Evolutionary conservation across 176 grass and related monocot species (phyloP).

Genomic region (Ampelocalamus luodianensis): DNA sequence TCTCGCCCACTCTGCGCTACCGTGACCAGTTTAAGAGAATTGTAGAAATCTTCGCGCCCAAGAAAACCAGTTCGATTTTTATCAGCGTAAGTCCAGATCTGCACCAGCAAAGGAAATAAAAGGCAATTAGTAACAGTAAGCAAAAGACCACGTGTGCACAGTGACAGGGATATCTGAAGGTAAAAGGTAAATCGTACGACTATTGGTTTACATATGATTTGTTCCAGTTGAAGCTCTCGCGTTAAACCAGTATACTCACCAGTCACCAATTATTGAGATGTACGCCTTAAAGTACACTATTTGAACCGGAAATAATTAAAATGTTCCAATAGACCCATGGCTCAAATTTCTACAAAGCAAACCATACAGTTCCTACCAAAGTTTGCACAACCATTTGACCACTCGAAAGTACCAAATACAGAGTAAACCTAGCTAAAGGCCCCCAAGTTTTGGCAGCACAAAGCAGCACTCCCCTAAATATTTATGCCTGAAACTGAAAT

Average conservation of each 20-base stretch:
- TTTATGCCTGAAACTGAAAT: neutral
- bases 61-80: slow-evolving; percentile 85
- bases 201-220: neutral
- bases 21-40: slow-evolving; percentile 82
- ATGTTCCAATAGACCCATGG: neutral
- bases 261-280: slow-evolving; percentile 4
- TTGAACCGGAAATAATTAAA: neutral
- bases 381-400: neutral
- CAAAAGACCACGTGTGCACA: neutral
- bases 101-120: slow-evolving; percentile 12
- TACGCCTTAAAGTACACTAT: neutral
- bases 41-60: slow-evolving; percentile 84
- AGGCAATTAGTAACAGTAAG: slow-evolving; percentile 12
- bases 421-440: neutral
- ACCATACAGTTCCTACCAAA: neutral
- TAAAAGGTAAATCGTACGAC: neutral
- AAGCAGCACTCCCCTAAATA: neutral
- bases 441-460: neutral
- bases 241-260: neutral
- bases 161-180: neutral
- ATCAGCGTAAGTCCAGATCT: slow-evolving; percentile 95
- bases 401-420: neutral
- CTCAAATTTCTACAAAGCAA: neutral
- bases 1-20: slow-evolving; percentile 83
- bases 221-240: neutral